Conservation (phyloP, 129 eudicot species). For the Flaveria sonorensis region DNA sequence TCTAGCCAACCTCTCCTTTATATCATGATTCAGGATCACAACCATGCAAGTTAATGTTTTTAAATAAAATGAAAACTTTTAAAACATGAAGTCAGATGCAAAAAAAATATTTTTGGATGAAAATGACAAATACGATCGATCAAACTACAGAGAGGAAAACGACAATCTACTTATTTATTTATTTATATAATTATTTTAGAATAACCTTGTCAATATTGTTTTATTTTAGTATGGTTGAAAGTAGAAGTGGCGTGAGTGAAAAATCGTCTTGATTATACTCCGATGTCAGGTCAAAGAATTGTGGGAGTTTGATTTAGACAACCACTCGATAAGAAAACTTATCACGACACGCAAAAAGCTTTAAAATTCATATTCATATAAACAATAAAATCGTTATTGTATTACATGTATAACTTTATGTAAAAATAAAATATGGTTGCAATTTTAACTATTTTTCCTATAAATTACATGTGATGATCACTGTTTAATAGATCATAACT, state of each 20-base stretch:
- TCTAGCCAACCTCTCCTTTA: too few species aligned
- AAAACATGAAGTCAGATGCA: too few species aligned
- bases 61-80: too few species aligned
- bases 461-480: too few species aligned
- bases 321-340: conserved; percentile 22
- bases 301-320: conserved; percentile 22
- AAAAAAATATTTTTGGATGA: too few species aligned
- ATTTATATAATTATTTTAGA: background rate
- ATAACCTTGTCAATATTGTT: background rate
- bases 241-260: conserved; percentile 4
- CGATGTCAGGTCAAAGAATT: conserved; percentile 24
- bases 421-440: too few species aligned
- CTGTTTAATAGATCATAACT: too few species aligned
- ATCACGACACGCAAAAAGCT: conserved; percentile 18
- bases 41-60: too few species aligned
- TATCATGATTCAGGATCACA: too few species aligned
- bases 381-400: conserved; percentile 4
- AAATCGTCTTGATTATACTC: background rate
- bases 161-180: background rate
- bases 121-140: too few species aligned
- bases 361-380: background rate
- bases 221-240: conserved; percentile 12
- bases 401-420: background rate
- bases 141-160: too few species aligned
- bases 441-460: too few species aligned